Evolutionary conservation across 164 flowering plant genomes (phyloP), one percentile per base, ranked within the genome.

Genomic region (Litsea cubeba): DNA sequence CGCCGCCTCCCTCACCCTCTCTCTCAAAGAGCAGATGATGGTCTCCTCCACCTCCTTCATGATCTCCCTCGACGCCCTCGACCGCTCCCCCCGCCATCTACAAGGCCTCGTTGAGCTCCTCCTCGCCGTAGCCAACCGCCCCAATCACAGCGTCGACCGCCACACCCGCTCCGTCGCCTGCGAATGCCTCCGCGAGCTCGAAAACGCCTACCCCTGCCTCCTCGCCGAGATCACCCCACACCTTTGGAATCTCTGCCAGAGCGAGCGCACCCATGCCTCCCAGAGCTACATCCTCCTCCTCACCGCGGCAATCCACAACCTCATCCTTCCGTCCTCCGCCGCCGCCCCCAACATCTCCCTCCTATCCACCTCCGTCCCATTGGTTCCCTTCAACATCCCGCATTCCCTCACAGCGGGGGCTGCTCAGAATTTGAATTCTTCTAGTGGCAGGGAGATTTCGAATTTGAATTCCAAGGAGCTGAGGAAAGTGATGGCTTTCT

Each of bases 121-220:
- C 63, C 76, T 95, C 76, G 81, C 82, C 3, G 78, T 95, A 5
- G 71, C 91, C 8, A 93, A 95, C 62, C 85, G 97, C 65, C 98
- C 99, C 1, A 95, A 91, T 69, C 90, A 87, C 60, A 88, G 99
- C 1, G n/a, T 76, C 11, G 98, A 93, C 74, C 85, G 99, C n/a
- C 94, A 91, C 58, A 83, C 90, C 0, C 79, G 99, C 15, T 89
- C 83, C 0, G 73, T 88, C 2, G 97, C 96, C 2, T 92, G 96
- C 71, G 99, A 93, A 83, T 95, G 99, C 73, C 76, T 95, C 77
- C 85, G 99, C 64, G 91, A 93, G 51, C 74, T 95, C 72, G 99
- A 95, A 85, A 78, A 80, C 23, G 85, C 84, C 4, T 84, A 70
- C 54, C 98, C 98, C 6, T 84, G 96, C 62, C 77, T 95, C 79